Percentiles rank a stretch among this genome's conserved stretches.
phyloP scores from a whole-genome alignment of 371 early-diverging fungal species.

The Mucor sp. region DNA sequence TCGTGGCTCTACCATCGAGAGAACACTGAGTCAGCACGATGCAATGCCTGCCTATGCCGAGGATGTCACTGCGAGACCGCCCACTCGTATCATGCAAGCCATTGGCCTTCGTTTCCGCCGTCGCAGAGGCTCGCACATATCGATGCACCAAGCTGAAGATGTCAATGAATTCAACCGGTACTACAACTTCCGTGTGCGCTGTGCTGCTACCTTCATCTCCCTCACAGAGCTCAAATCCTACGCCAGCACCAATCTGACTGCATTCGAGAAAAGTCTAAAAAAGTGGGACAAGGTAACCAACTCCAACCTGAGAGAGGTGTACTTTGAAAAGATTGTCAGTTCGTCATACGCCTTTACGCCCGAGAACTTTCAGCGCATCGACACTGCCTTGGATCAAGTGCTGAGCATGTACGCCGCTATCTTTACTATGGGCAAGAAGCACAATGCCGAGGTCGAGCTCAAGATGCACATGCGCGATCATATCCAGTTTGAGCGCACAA shows the following conservation, averaged over 20 bases:
- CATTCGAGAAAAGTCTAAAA: constrained; percentile 94
- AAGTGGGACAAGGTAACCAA: constrained; percentile 89
- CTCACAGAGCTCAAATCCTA: constrained; percentile 83
- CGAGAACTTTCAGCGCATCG: constrained; percentile 33
- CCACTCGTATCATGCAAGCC: constrained; percentile 11
- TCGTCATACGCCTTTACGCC: constrained; percentile 52
- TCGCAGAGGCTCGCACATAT: constrained; percentile 16
- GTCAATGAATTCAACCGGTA: constrained; percentile 15
- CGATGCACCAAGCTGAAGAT: constrained; percentile 1
- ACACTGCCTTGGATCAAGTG: constrained; percentile 45
- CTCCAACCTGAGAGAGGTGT: constrained; percentile 43
- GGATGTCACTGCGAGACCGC: neutral
- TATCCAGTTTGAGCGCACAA: constrained; percentile 76
- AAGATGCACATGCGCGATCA: constrained; percentile 67
- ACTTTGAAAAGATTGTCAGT: constrained; percentile 61
- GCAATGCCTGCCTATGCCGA: neutral
- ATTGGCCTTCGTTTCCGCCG: constrained; percentile 1
- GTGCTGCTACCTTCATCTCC: constrained; percentile 57
- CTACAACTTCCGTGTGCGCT: constrained; percentile 20
- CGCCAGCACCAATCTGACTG: constrained; percentile 83
- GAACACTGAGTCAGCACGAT: constrained; percentile 7
- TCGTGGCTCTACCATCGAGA: constrained; percentile 4
- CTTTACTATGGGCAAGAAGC: constrained; percentile 40
- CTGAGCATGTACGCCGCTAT: constrained; percentile 59
- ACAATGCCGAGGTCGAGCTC: constrained; percentile 59